Evolutionary conservation across 352 stramenopile genomes (phyloP).

Genomic region (Pythium sukuiense): DNA sequence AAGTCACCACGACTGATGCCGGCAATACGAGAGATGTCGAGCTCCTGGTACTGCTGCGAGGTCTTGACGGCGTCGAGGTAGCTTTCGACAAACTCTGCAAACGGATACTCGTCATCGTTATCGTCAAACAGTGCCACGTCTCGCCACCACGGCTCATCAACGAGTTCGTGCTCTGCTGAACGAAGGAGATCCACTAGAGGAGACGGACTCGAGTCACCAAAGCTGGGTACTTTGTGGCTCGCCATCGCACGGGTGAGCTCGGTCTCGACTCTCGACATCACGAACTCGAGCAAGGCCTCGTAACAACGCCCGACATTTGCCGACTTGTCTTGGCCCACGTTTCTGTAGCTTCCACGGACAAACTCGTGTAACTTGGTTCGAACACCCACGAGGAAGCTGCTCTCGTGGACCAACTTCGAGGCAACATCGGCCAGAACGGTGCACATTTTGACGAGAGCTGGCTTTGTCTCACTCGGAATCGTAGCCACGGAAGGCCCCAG

Average conservation of each 20-base stretch:
- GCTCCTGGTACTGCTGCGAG: background rate
- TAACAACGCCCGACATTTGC: background rate
- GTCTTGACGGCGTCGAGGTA: conserved; percentile 23
- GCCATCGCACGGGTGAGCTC: conserved; percentile 7
- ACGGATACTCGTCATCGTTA: conserved; percentile 26
- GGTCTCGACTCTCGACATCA: conserved; percentile 16
- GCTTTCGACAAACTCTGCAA: conserved; percentile 16
- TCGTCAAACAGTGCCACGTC: conserved; percentile 19
- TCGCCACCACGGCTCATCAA: conserved; percentile 15
- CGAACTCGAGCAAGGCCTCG: conserved; percentile 24
- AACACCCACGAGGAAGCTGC: conserved; percentile 14
- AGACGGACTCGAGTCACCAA: conserved; percentile 3
- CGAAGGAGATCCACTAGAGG: conserved; percentile 17
- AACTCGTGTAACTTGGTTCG: conserved; percentile 18
- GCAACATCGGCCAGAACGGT: background rate
- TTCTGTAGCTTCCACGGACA: background rate
- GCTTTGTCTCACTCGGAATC: conserved; percentile 2
- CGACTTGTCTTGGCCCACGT: background rate
- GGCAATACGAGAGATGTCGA: conserved; percentile 1
- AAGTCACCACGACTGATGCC: background rate
- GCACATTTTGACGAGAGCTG: conserved; percentile 6
- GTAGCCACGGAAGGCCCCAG: background rate
- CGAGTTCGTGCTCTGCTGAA: conserved; percentile 15
- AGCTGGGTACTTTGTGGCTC: background rate
- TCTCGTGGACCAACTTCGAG: conserved; percentile 13